Percentiles rank a stretch among this genome's conserved stretches.
phyloP scores from a whole-genome alignment of 257 asterid species.

The Cordia subcordata region DNA sequence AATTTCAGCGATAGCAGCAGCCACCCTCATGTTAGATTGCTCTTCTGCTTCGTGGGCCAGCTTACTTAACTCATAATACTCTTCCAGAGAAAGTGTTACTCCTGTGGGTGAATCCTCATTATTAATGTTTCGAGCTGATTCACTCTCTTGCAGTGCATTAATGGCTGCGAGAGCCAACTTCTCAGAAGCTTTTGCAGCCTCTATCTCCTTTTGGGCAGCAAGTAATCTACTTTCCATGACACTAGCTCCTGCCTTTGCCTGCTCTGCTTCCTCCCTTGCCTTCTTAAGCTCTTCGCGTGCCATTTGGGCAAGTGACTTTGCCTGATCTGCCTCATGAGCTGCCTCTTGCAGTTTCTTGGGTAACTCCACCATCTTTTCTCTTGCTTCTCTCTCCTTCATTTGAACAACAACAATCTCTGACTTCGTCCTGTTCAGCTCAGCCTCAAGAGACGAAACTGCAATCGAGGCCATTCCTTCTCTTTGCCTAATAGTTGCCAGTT shows the following conservation, averaged over 20 bases:
- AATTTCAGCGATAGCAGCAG: constrained; percentile 61
- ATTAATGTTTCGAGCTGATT: constrained; percentile 38
- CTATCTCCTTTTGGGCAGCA: constrained; percentile 83
- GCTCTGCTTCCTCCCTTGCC: constrained; percentile 76
- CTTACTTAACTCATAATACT: constrained; percentile 88
- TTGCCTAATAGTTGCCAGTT: constrained; percentile 51
- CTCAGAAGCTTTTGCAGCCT: constrained; percentile 87
- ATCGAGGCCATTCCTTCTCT: constrained; percentile 87
- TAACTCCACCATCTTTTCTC: constrained; percentile 68
- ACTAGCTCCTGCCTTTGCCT: constrained; percentile 59
- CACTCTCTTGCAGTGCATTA: constrained; percentile 74
- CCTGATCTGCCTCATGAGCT: constrained; percentile 64
- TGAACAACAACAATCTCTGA: constrained; percentile 56
- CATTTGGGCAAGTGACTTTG: constrained; percentile 37
- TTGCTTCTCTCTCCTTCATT: constrained; percentile 60
- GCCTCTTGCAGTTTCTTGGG: constrained; percentile 69
- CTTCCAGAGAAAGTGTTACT: constrained; percentile 64
- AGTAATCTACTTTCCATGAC: constrained; percentile 61
- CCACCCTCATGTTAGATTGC: constrained; percentile 59
- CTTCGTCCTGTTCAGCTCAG: constrained; percentile 54
- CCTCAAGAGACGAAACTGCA: constrained; percentile 75
- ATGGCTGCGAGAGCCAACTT: constrained; percentile 82
- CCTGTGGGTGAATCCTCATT: constrained; percentile 46
- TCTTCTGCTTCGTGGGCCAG: constrained; percentile 85
- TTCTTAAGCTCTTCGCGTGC: constrained; percentile 58